phyloP scores from a whole-genome alignment of 192 early-diverging fungal species.

The Backusella morwellensis region DNA sequence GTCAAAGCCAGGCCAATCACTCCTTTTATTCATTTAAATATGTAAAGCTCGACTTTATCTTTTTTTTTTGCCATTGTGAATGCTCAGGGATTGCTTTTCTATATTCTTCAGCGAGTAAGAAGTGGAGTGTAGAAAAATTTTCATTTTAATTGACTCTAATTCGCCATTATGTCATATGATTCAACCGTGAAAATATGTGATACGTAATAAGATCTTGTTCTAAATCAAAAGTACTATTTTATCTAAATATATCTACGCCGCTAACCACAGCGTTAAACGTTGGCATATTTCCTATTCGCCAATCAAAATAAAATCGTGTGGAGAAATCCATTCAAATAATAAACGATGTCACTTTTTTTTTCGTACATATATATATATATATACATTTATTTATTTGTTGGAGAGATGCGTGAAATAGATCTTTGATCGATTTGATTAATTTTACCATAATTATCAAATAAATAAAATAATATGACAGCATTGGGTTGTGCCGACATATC shows the following conservation, averaged over 20 bases:
- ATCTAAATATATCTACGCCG: not conserved
- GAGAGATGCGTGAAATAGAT: not conserved
- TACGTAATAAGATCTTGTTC: not conserved
- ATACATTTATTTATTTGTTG: not conserved
- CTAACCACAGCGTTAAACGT: not conserved
- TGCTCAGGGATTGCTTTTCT: not conserved
- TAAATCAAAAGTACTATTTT: not conserved
- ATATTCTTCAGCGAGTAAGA: not conserved
- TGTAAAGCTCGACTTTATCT: not conserved
- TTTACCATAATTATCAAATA: not conserved
- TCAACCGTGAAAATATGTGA: not conserved
- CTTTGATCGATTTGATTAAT: not conserved
- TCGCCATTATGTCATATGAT: not conserved
- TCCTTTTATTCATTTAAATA: not conserved
- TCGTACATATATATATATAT: not conserved
- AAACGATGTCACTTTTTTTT: not conserved
- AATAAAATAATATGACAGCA: conserved; percentile 1
- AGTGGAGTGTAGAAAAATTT: not conserved
- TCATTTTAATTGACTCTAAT: not conserved
- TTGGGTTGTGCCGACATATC: not conserved
- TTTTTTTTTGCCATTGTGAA: not conserved
- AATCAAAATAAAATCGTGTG: not conserved
- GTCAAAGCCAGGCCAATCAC: not conserved
- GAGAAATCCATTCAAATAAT: not conserved
- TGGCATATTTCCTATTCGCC: not conserved